A percentile compares a stretch with the other conserved stretches of the same genome.
These are phyloP conservation scores for Cinnamomum micranthum DNA, from an alignment of 164 flowering plant genomes.

Conservation along the genomic window DNA sequence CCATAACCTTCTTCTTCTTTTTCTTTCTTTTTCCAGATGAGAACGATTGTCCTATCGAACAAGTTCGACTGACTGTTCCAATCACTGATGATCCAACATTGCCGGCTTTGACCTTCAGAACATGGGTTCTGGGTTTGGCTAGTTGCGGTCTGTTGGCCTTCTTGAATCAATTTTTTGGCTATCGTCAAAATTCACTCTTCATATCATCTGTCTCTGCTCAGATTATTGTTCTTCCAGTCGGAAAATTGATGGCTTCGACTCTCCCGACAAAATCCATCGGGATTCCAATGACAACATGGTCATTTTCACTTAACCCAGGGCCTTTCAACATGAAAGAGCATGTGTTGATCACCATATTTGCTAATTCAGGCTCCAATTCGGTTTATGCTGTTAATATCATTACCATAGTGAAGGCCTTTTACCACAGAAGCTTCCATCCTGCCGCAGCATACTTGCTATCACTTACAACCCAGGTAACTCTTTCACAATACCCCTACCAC, in stretches of 20 bases:
- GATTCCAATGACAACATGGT: conserved; percentile 4
- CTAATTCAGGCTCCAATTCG: conserved; percentile 30
- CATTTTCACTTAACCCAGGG: conserved; percentile 13
- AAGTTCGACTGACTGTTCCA: conserved; percentile 16
- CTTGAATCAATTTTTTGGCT: conserved; percentile 8
- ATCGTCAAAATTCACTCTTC: conserved; percentile 1
- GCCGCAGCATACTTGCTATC: conserved; percentile 43
- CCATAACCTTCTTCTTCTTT: no score
- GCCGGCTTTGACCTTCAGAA: conserved; percentile 16
- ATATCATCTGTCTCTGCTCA: conserved; percentile 11
- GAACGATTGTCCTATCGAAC: conserved; percentile 11
- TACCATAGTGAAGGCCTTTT: conserved; percentile 63
- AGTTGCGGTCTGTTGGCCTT: conserved; percentile 5
- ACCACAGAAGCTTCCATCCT: conserved; percentile 29
- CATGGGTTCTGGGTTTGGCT: conserved; percentile 14
- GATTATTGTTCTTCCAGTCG: conserved; percentile 11
- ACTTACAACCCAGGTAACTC: conserved; percentile 51
- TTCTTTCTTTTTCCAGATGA: neutral
- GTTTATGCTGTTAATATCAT: conserved; percentile 53
- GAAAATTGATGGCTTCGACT: conserved; percentile 11
- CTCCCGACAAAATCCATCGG: conserved; percentile 7
- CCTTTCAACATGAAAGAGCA: conserved; percentile 16
- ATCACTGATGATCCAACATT: conserved; percentile 11
- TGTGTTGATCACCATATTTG: conserved; percentile 11
- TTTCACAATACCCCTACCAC: neutral